Evolutionary conservation across 1,139 yeast genomes (phyloP), one percentile per base, ranked within the genome.

Genomic region (Geotrichum carabidarum): DNA sequence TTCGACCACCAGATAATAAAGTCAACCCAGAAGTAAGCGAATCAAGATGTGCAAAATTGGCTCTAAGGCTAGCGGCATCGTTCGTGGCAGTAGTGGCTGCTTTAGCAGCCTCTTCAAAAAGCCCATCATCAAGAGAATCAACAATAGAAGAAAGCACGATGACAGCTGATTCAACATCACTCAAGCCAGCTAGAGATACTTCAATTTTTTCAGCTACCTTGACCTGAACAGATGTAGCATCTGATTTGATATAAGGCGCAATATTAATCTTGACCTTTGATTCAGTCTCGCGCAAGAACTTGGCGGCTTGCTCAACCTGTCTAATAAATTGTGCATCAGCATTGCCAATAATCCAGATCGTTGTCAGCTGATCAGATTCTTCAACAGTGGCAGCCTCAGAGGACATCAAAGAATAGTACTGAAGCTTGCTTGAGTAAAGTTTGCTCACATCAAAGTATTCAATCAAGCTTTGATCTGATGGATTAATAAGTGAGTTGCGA

Each of bases 301-400:
- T 60, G 53, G 82, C 63, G 1, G 74, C 62, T 35, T 71, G 72
- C 9, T 68, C 57, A 11, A 82, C 65, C 63, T 83, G 89, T 1
- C 68, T 60, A 15, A 76, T 54, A 14, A 77, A 67, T 1, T 62
- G 57, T 2, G 74, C 64, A 14, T 72, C 69, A 52, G 82, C 74
- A 62, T 82, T 80, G 12, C 88, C 90, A 53, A 81, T 68, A 11
- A 84, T 60, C 77, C 86, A 82, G 14, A 82, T 60, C 0, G 83
- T 74, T 0, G 62, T 58, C 38, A 48, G 53, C 15, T 43, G 43
- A 12, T 55, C 58, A 22, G 51, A 50, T 32, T 48, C 57, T 22
- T 53, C 55, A 11, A 51, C 31, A 22, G 27, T 48, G 12, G 14
- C 27, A 35, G 43, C 41, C 36, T 41, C 41, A n/a, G 37, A 31